Evolutionary conservation across 495 filamentous ascomycete species (phyloP), one percentile per base, ranked within the genome.

Genomic region (Aspergillus nanangensis): DNA sequence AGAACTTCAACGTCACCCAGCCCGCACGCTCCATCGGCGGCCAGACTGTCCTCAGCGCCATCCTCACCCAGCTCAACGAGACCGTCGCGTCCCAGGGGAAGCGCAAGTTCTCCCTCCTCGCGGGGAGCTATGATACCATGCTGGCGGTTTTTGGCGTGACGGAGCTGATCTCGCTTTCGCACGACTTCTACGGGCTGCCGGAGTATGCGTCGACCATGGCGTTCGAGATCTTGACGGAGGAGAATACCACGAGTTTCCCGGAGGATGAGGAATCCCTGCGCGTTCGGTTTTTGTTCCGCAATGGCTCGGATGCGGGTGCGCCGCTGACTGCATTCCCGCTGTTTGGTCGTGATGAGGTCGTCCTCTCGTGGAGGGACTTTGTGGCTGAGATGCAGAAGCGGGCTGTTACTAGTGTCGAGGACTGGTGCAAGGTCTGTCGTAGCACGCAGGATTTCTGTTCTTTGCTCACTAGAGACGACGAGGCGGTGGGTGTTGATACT

Each of bases 231-330:
- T 63, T 77, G 31, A 77, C 75, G 5, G 62, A 67, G 14, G 58
- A 56, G 15, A 51, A 47, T 22, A 77, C 66, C 8, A 51, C 45
- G 1, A 51, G 52, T 7, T 71, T 77, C 48, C 71, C 71, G 0
- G 36, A 56, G 1, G 27, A 50, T 9, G 48, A 48, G 1, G 56
- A 60, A 0, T 0, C 1, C 4, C 52, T 78, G 24, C 58, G 51
- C 14, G 73, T 79, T 20, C 68, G 76, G 22, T 79, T 78, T 60
- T 46, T 71, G 20, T 79, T 76, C 55, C 72, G 69, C 49, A 79
- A 79, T 43, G 75, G 74, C 31, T 77, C 75, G 5, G 56, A 68
- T 35, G 55, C 55, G 5, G 53, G 57, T n/a, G 43, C 51, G 1
- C 47, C 60, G 17, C 64, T 62, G 7, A 59, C 51, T 8, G 52